Evolutionary conservation across 352 stramenopile species (phyloP).

Genomic region (Pythium grandisporangium): DNA sequence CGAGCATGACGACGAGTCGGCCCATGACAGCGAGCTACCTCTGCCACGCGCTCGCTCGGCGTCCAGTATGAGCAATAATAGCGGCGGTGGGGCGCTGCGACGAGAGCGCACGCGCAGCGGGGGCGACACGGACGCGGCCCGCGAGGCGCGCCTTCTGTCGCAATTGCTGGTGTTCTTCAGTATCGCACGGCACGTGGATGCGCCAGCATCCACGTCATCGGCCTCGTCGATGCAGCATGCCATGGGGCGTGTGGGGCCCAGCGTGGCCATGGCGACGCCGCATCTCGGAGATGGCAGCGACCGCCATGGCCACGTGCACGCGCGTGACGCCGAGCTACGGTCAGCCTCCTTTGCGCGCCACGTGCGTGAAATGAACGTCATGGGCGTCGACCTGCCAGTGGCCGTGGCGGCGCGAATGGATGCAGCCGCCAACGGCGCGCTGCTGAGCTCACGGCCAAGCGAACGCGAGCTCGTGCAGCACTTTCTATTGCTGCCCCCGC

Average conservation of each 20-base stretch:
- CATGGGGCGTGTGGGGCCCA: background rate
- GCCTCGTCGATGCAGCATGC: too few species aligned
- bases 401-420: background rate
- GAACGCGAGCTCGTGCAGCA: constrained; percentile 24
- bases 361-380: too few species aligned
- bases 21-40: too few species aligned
- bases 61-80: too few species aligned
- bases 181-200: constrained; percentile 4
- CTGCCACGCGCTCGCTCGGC: too few species aligned
- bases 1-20: too few species aligned
- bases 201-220: background rate
- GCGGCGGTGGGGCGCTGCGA: too few species aligned
- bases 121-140: constrained; percentile 9
- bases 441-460: constrained; percentile 12
- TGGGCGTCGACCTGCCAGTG: too few species aligned
- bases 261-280: too few species aligned
- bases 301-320: too few species aligned
- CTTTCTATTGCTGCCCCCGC: constrained; percentile 23
- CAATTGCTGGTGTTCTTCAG: constrained; percentile 38
- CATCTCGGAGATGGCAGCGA: too few species aligned
- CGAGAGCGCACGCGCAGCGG: too few species aligned
- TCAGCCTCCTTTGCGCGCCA: background rate
- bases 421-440: constrained; percentile 6
- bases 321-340: background rate
- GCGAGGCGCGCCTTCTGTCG: constrained; percentile 28